Evolutionary conservation across 306 rosid species (phyloP), one percentile per base, ranked within the genome.

Genomic region (Trifolium dubium): DNA sequence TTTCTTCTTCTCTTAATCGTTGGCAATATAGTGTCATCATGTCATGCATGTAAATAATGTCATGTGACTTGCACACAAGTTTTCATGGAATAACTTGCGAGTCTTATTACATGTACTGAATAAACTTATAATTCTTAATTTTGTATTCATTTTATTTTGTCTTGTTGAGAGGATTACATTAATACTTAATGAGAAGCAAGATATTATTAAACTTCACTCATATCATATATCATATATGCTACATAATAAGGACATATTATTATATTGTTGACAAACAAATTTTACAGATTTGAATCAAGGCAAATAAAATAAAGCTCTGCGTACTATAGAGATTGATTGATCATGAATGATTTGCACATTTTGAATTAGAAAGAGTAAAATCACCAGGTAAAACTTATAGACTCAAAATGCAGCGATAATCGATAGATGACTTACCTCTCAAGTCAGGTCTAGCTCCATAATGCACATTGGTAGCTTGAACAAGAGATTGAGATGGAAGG

Each of bases 321-420:
- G n/a, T n/a, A 40, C 10, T 29, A 47, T 28, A 62, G 8, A 64
- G 17, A 29, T 64, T 67, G n/a, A n/a, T n/a, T n/a, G 37, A 15
- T 23, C 68, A 15, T 35, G 14, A 31, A 55, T 17, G 29, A 28
- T 34, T 32, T 54, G 7, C 13, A 56, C 49, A 6, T 28, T 30
- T 66, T 54, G 31, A 18, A 54, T 54, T 54, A 8, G 31, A 56
- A 56, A 12, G 35, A 49, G 30, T 29, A 54, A 41, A 50, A 69
- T 89, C 89, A 92, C 97, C 97, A 92, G 60, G 83, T 86, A 66
- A 92, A 92, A 77, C 97, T 92, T 11, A 88, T 80, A 37, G 90
- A 89, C 77, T 89, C 89, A 51, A 88, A 79, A 69, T 89, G 96
- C 56, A 92, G 70, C n/a, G n/a, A n/a, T n/a, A n/a, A n/a, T n/a